phyloP scores from a whole-genome alignment of 2,329 filamentous ascomycete genomes.

The Fusarium pseudocircinatum region DNA sequence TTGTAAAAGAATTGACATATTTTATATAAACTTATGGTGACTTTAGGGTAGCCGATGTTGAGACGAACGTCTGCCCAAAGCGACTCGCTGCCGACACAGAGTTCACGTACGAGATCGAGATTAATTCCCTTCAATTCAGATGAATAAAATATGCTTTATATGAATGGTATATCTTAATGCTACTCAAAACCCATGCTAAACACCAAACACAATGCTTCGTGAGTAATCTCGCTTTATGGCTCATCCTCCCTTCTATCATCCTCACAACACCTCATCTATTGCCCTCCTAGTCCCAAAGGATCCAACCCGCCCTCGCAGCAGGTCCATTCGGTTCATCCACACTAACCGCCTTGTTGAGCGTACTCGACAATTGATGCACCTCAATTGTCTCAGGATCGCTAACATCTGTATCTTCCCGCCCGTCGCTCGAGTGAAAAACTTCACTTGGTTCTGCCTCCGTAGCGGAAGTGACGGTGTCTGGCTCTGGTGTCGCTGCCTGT shows the following conservation, averaged over 20 bases:
- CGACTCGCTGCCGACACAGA: background rate
- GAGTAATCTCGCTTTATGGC: background rate
- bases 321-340: conserved; percentile 12
- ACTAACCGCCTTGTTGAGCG: background rate
- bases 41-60: background rate
- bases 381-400: conserved; percentile 48
- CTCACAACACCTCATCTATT: background rate
- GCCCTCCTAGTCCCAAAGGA: conserved; percentile 31
- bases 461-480: background rate
- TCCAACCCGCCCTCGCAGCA: conserved; percentile 34
- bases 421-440: conserved; percentile 46
- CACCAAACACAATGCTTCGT: conserved; percentile 1
- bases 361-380: conserved; percentile 6
- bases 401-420: conserved; percentile 47
- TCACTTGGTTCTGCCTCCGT: conserved; percentile 48
- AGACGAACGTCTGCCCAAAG: background rate
- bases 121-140: background rate
- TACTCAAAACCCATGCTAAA: background rate
- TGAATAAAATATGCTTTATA: background rate
- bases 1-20: background rate
- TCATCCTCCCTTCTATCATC: background rate
- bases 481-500: conserved; percentile 15
- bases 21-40: fast-evolving
- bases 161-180: conserved; percentile 15
- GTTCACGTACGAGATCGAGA: background rate